Conservation (phyloP, 1,284 basidiomycete species). For the Cystobasidium slooffiae region DNA sequence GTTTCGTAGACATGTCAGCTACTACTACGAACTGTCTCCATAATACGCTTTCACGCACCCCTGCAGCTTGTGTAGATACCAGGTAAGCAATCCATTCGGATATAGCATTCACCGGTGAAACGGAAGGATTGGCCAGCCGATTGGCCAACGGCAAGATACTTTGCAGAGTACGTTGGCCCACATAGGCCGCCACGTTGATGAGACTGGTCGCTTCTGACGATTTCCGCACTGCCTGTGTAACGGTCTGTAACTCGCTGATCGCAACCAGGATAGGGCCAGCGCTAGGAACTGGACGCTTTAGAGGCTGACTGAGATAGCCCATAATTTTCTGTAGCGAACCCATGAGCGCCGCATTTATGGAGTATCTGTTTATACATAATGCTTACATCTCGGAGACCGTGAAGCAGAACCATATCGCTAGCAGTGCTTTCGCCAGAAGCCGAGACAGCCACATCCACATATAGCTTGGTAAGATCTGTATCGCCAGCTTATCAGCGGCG, state of each 20-base stretch:
- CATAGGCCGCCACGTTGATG: neutral
- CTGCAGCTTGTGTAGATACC: neutral
- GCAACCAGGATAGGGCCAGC: neutral
- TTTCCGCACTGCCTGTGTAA: neutral
- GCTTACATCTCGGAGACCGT: neutral
- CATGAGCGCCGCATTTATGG: neutral
- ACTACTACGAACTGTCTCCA: too few relatives aligned
- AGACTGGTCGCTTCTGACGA: neutral
- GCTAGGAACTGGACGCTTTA: neutral
- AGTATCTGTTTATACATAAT: neutral
- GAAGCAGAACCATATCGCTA: neutral
- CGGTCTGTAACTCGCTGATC: neutral
- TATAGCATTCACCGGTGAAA: neutral
- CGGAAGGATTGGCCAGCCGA: neutral
- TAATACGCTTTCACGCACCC: too few relatives aligned
- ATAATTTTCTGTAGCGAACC: slow-evolving; percentile 1
- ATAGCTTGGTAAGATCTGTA: slow-evolving; percentile 5
- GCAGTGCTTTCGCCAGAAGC: neutral
- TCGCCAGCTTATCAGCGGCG: neutral
- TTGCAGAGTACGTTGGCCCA: neutral
- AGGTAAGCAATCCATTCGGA: neutral
- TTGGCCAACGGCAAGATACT: neutral
- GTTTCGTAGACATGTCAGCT: too few relatives aligned
- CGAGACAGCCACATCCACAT: slow-evolving; percentile 1
- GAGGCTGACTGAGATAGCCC: neutral